Conservation (phyloP, 2,329 filamentous ascomycete genomes). For the Lachnellula willkommii region DNA sequence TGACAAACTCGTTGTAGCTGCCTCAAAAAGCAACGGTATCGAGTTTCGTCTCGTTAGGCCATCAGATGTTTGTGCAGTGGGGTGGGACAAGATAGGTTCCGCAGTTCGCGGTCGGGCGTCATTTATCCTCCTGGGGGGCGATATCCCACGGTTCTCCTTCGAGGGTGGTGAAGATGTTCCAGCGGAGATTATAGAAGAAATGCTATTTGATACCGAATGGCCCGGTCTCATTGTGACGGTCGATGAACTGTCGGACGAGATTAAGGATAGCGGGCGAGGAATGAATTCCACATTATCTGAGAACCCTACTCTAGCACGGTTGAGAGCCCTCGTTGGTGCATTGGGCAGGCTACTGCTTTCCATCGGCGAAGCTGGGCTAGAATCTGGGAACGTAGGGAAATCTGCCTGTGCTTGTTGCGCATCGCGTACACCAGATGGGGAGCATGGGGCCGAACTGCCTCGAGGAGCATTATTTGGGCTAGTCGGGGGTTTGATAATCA, state of each 20-base stretch:
- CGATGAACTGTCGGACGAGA: slow-evolving; percentile 79
- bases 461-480: slow-evolving; percentile 15
- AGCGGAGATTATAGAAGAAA: slow-evolving; percentile 70
- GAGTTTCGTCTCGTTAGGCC: slow-evolving; percentile 47
- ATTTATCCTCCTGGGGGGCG: slow-evolving; percentile 35
- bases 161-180: slow-evolving; percentile 39
- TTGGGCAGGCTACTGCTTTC: slow-evolving; percentile 6
- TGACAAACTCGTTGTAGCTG: slow-evolving; percentile 4
- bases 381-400: slow-evolving; percentile 20
- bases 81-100: slow-evolving; percentile 56
- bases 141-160: slow-evolving; percentile 37
- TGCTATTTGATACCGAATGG: slow-evolving; percentile 72
- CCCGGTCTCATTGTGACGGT: slow-evolving; percentile 61
- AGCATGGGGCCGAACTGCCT: slow-evolving; percentile 35
- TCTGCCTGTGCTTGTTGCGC: slow-evolving; percentile 9
- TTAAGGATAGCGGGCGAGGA: slow-evolving; percentile 72
- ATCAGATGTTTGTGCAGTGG: slow-evolving; percentile 36
- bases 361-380: slow-evolving; percentile 7
- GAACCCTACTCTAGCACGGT: slow-evolving; percentile 70
- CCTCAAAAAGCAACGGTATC: slow-evolving; percentile 47
- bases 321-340: slow-evolving; percentile 24
- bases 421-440: slow-evolving; percentile 34
- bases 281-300: slow-evolving; percentile 81
- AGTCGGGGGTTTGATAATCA: slow-evolving; percentile 50
- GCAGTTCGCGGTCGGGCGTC: slow-evolving; percentile 63